Evolutionary conservation across 1,284 basidiomycete genomes (phyloP), one percentile per base, ranked within the genome.

Genomic region (Crepidotus sp.): DNA sequence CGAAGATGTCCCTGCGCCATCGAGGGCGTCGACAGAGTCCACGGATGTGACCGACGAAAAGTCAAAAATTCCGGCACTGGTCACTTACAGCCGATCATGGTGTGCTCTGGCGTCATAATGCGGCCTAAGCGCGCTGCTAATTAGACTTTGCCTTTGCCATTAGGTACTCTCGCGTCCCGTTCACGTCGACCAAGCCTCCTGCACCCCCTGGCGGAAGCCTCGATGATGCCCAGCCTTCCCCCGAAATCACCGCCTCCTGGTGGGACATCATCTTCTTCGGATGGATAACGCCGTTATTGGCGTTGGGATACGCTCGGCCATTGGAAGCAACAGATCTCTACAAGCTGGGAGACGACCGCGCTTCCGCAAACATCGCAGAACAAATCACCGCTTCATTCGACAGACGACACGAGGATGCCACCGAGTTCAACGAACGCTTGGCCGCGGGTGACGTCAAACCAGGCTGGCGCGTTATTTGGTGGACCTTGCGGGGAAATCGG

Each of bases 301-400:
- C 68, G 8, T 60, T 72, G 6, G 83, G 83, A 7, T 89, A 86
- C 59, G 74, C 78, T 11, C 74, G 91, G 4, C 83, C 91, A 1
- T 71, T 95, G 4, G 83, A 92, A 59, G 77, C 82, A 0, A 67
- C 80, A 0, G 92, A 96, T 62, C 68, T 95, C n/a, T 94, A 84
- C 73, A 83, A 78, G 59, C 76, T 94, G 34, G 80, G 82, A 49
- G 73, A 78, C 36, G 66, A 79, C 11, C 75, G 75, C 15, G 67
- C 73, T 3, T 69, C 83, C 0, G 67, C 69, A 2, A 55, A 66
- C 11, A 75, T 92, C 36, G 80, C 85, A 1, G 66, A 74, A 5
- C 67, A 66, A 30, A 83, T 96, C 24, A 64, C 73, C 18, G 62
- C 61, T 1, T 81, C 82, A 1, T 94, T 84, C 60, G 76, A 82